phyloP scores from a whole-genome alignment of 2,329 filamentous ascomycete genomes.

The Sodiomyces alkalinus region DNA sequence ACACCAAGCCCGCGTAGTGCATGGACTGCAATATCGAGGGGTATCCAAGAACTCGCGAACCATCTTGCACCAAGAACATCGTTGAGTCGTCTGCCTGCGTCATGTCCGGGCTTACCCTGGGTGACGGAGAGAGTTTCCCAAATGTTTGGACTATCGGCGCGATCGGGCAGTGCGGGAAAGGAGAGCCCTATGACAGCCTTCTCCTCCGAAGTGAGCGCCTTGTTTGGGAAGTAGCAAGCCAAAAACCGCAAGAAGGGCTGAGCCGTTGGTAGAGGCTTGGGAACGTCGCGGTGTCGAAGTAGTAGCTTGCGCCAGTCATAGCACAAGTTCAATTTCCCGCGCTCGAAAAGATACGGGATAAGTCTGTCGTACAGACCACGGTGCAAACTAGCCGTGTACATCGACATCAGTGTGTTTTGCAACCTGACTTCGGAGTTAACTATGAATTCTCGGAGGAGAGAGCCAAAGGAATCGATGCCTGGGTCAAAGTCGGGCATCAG shows the following conservation, averaged over 20 bases:
- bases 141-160: constrained; percentile 11
- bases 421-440: constrained; percentile 18
- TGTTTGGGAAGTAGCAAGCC: constrained; percentile 26
- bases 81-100: constrained; percentile 34
- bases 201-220: constrained; percentile 22
- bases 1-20: constrained; percentile 58
- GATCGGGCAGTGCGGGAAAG: constrained; percentile 2
- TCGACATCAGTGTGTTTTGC: constrained; percentile 23
- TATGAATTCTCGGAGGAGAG: constrained; percentile 27
- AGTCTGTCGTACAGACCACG: constrained; percentile 33
- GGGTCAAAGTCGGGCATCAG: constrained; percentile 28
- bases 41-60: constrained; percentile 60
- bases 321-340: constrained; percentile 28
- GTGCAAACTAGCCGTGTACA: constrained; percentile 29
- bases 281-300: constrained; percentile 24
- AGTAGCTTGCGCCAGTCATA: constrained; percentile 31
- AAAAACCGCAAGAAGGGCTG: constrained; percentile 33
- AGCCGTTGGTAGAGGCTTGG: constrained; percentile 20
- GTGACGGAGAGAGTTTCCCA: constrained; percentile 21
- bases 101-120: constrained; percentile 22
- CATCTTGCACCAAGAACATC: constrained; percentile 64
- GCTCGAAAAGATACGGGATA: constrained; percentile 32
- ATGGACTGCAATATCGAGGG: constrained; percentile 55
- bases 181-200: constrained; percentile 8
- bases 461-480: constrained; percentile 22